phyloP scores from a whole-genome alignment of 768 basidiomycete species.

The Punctularia strigosozonata region DNA sequence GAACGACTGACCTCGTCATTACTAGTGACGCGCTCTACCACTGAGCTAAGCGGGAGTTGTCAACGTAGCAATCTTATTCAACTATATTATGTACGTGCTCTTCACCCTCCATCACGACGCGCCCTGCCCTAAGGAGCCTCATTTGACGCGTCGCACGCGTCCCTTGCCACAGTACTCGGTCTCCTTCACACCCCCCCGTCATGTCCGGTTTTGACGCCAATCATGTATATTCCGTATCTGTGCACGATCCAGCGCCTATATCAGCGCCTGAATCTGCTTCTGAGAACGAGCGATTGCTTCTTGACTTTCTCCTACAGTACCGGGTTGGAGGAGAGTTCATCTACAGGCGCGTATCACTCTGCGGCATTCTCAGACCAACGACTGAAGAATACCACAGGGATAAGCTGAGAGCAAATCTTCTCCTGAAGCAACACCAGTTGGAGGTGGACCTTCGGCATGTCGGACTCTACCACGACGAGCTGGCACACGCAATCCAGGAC shows the following conservation, averaged over 20 bases:
- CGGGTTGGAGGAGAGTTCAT: constrained; percentile 85
- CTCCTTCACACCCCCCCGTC: constrained; percentile 8
- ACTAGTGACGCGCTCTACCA: constrained; percentile 61
- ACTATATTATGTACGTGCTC: too few relatives aligned
- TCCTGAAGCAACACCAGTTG: constrained; percentile 69
- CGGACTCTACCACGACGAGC: constrained; percentile 79
- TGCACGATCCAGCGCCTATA: constrained; percentile 50
- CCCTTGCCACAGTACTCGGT: too few relatives aligned
- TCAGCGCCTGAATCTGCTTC: constrained; percentile 61
- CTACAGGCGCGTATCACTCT: constrained; percentile 50
- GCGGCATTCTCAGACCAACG: neutral
- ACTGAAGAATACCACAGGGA: constrained; percentile 36
- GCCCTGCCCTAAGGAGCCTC: too few relatives aligned
- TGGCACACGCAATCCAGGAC: constrained; percentile 86
- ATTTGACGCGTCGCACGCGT: too few relatives aligned
- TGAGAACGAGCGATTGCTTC: constrained; percentile 67
- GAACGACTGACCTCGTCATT: constrained; percentile 64
- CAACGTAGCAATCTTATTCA: too few relatives aligned
- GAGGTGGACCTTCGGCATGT: constrained; percentile 42
- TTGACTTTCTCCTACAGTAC: constrained; percentile 82
- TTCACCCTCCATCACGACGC: too few relatives aligned
- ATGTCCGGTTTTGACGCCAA: constrained; percentile 90
- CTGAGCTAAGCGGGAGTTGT: too few relatives aligned
- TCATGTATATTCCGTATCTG: constrained; percentile 69
- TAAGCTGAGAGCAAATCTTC: constrained; percentile 77